Evolutionary conservation across 495 filamentous ascomycete genomes (phyloP), one percentile per base, ranked within the genome.

Genomic region (Thermochaetoides thermophila): DNA sequence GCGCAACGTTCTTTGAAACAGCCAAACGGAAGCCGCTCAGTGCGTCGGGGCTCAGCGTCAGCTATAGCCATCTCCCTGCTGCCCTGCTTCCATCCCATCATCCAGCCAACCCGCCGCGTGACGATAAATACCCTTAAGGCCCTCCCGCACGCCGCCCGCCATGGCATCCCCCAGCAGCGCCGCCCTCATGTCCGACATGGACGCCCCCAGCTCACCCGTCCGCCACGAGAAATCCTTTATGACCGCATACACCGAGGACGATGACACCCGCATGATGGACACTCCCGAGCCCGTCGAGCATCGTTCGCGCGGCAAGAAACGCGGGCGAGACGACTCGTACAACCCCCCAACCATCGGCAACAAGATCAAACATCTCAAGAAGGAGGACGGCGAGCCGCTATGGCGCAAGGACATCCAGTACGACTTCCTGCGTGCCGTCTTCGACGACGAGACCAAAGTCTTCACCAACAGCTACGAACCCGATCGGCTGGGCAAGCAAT

Each of bases 381-480:
- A 96, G 52, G 85, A 94, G 32, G 89, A 97, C 55, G 89, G 89
- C 39, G 81, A 92, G 27, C 91, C 89, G 9, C 67, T 97, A 6
- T 97, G 89, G 89, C 71, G 89, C 51, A 85, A 82, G 55, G 89
- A 97, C 57, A 97, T 97, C 27, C 89, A 97, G 52, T 87, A 84
- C 54, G 83, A 95, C 48, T 97, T 97, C 44, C 71, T 97, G 37
- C 77, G 74, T 46, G 70, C 77, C 34, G 81, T 96, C 44, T 97
- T 97, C 57, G 79, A 93, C 49, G 74, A 96, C 53, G 67, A 80
- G 35, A 71, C 69, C 9, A 62, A 62, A n/a, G 83, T 81, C 42
- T 97, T 97, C 53, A 92, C 85, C 44, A 87, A 87, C 48, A 69
- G 66, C 52, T 81, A 80, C 55, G 76, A 78, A 38, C 66, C 70